Base-by-base conservation (phyloP, 2,329 filamentous ascomycete genomes). In the Anthostomella pinea region DNA sequence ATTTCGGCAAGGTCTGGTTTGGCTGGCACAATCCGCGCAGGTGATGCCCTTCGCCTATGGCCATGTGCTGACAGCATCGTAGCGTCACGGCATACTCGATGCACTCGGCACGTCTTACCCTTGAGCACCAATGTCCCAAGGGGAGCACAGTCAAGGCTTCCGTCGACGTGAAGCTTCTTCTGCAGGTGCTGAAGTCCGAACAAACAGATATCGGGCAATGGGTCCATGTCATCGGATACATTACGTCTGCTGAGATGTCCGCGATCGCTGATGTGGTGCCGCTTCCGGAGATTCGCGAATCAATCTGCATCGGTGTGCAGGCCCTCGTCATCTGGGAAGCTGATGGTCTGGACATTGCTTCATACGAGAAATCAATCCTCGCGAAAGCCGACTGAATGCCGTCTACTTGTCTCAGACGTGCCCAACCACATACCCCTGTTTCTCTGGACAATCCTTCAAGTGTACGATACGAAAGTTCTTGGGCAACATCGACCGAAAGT, bases 181-280 rank as follows among this genome's bases (percentile, higher is more conserved):
- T 95, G 5, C 74, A 81, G 52, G 72, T 67, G 8, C 64, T 93
- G 39, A 77, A 75, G 14, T 64, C 73, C 15, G 73, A 81, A 38
- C 72, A 85, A 33, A 73, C 85, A 34, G 73, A 80, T 33, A 66
- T 85, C 17, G 91, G 91, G n/a, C 75, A 83, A 41, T 96, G 90
- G 89, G 64, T 96, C 32, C 95, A 96, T 58, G 73, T 96, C 3
- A 77, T 96, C 48, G 91, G 90, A 5, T 94, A 94, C 59, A 69
- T 90, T 35, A 72, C 68, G 25, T 57, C 58, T 27, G 33, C 51
- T 29, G 45, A 40, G 8, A n/a, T n/a, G n/a, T n/a, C n/a, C n/a
- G n/a, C n/a, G n/a, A n/a, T n/a, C n/a, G n/a, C n/a, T n/a, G n/a
- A n/a, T n/a, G n/a, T n/a, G n/a, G n/a, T n/a, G n/a, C n/a, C n/a